Conservation (phyloP, 345 rosid species). For the Euclidium syriacum region DNA sequence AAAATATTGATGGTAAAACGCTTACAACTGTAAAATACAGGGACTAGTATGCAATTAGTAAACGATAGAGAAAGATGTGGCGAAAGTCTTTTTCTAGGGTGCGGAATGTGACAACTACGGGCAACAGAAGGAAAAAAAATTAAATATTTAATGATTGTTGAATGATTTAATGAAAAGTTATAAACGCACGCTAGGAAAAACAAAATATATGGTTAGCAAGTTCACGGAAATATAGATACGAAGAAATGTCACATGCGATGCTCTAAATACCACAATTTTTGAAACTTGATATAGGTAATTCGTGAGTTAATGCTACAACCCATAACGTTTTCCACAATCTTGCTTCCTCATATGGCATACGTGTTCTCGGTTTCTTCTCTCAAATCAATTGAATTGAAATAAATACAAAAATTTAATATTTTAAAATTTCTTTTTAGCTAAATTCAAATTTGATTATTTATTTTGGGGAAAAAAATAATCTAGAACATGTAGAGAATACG, state of each 20-base stretch:
- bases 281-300: not conserved
- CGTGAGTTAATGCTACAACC: slow-evolving; percentile 17
- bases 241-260: not conserved
- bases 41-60: not conserved
- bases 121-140: not conserved
- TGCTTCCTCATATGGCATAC: not conserved
- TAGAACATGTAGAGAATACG: too few species aligned
- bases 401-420: too few species aligned
- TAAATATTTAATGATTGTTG: not conserved
- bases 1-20: not conserved
- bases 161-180: not conserved
- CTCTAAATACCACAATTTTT: slow-evolving; percentile 16
- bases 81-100: not conserved
- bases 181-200: not conserved
- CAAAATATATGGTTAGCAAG: not conserved
- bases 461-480: too few species aligned
- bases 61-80: not conserved
- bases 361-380: slow-evolving; percentile 9
- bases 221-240: not conserved
- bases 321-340: not conserved
- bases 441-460: too few species aligned
- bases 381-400: not conserved
- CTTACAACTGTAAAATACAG: not conserved
- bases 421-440: too few species aligned
- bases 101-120: slow-evolving; percentile 18